Base-by-base conservation (phyloP, 2,329 filamentous ascomycete genomes). In the Aureobasidium sp. region DNA sequence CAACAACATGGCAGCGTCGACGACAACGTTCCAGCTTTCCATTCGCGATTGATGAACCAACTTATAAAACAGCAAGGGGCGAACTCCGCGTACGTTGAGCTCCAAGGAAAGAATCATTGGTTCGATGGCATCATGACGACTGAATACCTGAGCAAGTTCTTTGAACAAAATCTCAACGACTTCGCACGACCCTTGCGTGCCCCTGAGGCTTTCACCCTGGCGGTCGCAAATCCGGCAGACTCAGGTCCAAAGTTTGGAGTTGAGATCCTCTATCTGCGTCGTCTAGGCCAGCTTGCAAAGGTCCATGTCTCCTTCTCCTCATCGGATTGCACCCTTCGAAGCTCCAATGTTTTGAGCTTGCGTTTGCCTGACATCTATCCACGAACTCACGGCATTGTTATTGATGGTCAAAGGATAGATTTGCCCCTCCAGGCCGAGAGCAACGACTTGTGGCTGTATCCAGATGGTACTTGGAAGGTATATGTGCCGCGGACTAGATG, bases 11-110 rank as follows among this genome's bases (percentile, higher is more conserved):
- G 83, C 5, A 74, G 76, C 32, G 67, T 72, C 10, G 83, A 85
- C 66, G 80, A 83, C 64, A 85, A 85, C 66, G 82, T 85, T 3
- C 83, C 82, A 0, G 72, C 76, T 6, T 85, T 82, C 65, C 78
- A 85, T 68, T 84, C 82, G 5, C 75, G 82, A 9, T 70, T 82
- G 10, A 78, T 85, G 70, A 75, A 77, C 48, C 76, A 81, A 62
- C 72, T 82, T 45, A 69, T 82, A 13, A 72, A 72, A 27, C 73
- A 81, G 65, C 70, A 71, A 53, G 75, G 72, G 7, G 73, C 71
- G 48, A 68, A 74, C 5, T 77, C 77, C 13, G 69, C 71, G 8
- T 85, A 83, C 66, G 68, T 76, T 47, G 83, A 85, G 67, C 68
- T 85, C 30, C 68, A 73, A 10, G 76, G 73, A 16, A 73, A 75